These are phyloP conservation scores for Nicotiana attenuata DNA, from an alignment of 257 asterid genomes.

Conservation along the genomic window DNA sequence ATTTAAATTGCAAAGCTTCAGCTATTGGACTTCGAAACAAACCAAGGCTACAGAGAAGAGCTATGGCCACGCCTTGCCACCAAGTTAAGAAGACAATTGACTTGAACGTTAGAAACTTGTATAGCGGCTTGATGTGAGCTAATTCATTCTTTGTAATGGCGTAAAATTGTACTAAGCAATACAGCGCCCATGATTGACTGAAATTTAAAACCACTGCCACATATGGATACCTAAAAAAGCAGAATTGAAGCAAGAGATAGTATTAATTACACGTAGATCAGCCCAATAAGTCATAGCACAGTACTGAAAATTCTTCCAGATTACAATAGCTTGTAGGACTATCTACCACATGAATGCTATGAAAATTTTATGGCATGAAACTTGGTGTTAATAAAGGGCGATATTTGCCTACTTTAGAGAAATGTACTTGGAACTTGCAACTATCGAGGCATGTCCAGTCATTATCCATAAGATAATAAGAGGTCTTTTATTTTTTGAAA, in stretches of 20 bases:
- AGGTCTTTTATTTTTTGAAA: neutral
- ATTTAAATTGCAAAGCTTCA: conserved; percentile 75
- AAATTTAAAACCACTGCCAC: conserved; percentile 91
- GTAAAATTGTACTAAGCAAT: conserved; percentile 92
- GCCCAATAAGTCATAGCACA: neutral
- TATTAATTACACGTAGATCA: neutral
- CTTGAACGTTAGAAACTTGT: conserved; percentile 92
- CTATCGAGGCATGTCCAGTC: neutral
- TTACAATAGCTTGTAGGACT: neutral
- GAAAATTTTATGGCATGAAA: neutral
- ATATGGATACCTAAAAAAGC: conserved; percentile 74
- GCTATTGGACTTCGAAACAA: conserved; percentile 81
- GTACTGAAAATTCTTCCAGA: neutral
- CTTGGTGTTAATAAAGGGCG: neutral
- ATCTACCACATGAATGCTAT: neutral
- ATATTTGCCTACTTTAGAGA: neutral
- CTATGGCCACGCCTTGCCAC: conserved; percentile 99
- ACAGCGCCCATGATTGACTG: conserved; percentile 98
- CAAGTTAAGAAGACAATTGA: conserved; percentile 97
- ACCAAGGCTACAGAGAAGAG: conserved; percentile 73
- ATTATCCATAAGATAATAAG: neutral
- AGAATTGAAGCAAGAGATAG: neutral
- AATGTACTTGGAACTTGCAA: neutral
- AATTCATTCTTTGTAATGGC: conserved; percentile 80
- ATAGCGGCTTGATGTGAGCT: conserved; percentile 87